Evolutionary conservation across 371 early-diverging fungal species (phyloP).

Genomic region (Mucor velutinosus): DNA sequence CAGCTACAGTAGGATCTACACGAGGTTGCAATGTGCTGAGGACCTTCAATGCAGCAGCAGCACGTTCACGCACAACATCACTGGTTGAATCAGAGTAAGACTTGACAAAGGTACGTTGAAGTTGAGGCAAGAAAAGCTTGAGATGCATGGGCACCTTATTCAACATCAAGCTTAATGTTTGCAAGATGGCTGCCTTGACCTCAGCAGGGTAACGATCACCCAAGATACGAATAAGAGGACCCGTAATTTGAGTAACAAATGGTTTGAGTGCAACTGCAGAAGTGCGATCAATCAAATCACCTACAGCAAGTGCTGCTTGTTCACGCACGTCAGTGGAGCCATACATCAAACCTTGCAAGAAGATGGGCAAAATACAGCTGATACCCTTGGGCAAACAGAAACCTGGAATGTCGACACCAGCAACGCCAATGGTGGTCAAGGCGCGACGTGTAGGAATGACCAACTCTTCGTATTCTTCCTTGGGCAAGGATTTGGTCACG

Average conservation of each 20-base stretch:
- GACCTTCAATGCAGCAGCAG: slow-evolving; percentile 73
- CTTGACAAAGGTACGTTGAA: slow-evolving; percentile 96
- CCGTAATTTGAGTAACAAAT: slow-evolving; percentile 94
- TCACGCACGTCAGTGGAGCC: slow-evolving; percentile 86
- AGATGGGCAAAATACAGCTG: slow-evolving; percentile 87
- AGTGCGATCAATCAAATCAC: slow-evolving; percentile 79
- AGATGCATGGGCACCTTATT: slow-evolving; percentile 82
- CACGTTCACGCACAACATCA: slow-evolving; percentile 74
- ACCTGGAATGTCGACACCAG: slow-evolving; percentile 77
- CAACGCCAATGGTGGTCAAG: slow-evolving; percentile 59
- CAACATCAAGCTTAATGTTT: slow-evolving; percentile 79
- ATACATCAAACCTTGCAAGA: slow-evolving; percentile 93
- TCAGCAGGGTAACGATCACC: slow-evolving; percentile 92
- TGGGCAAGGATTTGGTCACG: slow-evolving; percentile 78
- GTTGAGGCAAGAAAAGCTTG: slow-evolving; percentile 97
- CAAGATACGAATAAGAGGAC: slow-evolving; percentile 96
- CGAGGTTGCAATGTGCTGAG: slow-evolving; percentile 28
- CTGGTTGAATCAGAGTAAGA: slow-evolving; percentile 78
- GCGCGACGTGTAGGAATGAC: slow-evolving; percentile 76
- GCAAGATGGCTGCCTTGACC: slow-evolving; percentile 91
- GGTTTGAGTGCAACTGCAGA: slow-evolving; percentile 79
- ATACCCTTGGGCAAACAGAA: slow-evolving; percentile 94
- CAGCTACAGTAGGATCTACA: slow-evolving; percentile 29
- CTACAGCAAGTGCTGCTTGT: slow-evolving; percentile 81
- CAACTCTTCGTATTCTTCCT: slow-evolving; percentile 81